These are phyloP conservation scores for Limnanthes douglasii DNA, from an alignment of 345 rosid genomes.

Conservation along the genomic window DNA sequence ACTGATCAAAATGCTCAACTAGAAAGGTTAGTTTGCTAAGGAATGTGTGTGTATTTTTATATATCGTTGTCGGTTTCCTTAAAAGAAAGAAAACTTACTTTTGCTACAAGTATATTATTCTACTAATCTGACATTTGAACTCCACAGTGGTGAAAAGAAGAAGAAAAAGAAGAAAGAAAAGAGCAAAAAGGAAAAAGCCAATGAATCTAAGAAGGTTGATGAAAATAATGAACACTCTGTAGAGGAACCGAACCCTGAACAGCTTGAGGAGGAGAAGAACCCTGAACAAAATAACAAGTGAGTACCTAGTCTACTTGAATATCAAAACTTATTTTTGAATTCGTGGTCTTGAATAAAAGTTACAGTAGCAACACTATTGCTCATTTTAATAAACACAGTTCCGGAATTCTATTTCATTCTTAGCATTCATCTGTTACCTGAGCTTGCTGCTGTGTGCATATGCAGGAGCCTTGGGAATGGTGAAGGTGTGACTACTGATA, in stretches of 20 bases:
- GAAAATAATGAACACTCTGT: conserved; percentile 6
- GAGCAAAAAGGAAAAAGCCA: conserved; percentile 12
- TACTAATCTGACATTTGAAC: too few species aligned
- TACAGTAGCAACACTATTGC: too few species aligned
- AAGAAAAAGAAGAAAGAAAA: conserved; percentile 41
- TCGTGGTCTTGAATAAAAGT: too few species aligned
- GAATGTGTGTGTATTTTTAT: too few species aligned
- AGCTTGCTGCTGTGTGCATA: conserved; percentile 5
- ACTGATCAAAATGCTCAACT: conserved; percentile 32
- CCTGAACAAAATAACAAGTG: conserved; percentile 20
- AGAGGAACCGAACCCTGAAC: conserved; percentile 16
- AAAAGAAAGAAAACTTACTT: too few species aligned
- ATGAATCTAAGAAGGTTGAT: conserved; percentile 8
- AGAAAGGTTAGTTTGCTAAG: conserved; percentile 46
- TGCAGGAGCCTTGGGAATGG: conserved; percentile 19
- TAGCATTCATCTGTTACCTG: background rate
- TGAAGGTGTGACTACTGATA: conserved; percentile 16
- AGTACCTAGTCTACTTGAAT: too few species aligned
- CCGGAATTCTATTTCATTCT: background rate
- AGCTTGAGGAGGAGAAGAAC: conserved; percentile 19
- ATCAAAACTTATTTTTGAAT: too few species aligned
- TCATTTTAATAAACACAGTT: too few species aligned
- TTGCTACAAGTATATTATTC: too few species aligned
- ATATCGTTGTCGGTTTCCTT: too few species aligned
- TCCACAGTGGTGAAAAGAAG: too few species aligned